Conservation (phyloP, 441 rosid genomes). For the Manihot esculenta region DNA sequence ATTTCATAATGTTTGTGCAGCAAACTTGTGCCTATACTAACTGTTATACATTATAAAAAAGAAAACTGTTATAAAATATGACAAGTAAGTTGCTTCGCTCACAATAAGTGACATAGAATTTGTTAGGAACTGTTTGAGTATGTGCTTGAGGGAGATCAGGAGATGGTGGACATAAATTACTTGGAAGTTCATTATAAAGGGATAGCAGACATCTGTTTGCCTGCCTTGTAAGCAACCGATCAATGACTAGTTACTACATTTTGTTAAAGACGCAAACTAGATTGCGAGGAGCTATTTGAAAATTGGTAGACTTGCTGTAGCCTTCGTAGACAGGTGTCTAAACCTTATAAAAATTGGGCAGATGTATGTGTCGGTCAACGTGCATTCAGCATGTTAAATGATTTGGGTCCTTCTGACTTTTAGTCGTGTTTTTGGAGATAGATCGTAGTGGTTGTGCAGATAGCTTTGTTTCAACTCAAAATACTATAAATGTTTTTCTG, state of each 20-base stretch:
- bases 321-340: no score
- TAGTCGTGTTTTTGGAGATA: not conserved
- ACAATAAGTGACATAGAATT: not conserved
- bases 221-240: not conserved
- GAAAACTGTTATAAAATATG: not conserved
- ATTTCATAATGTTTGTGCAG: no score
- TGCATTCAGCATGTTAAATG: conserved; percentile 8
- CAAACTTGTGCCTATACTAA: not conserved
- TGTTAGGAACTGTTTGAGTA: not conserved
- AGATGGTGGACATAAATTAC: not conserved
- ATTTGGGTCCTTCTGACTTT: not conserved
- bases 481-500: not conserved
- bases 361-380: not conserved
- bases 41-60: not conserved
- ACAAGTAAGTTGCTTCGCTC: not conserved
- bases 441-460: not conserved
- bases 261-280: not conserved
- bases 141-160: not conserved
- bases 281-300: not conserved
- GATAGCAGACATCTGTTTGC: not conserved
- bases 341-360: not conserved
- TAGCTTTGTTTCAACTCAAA: conserved; percentile 1
- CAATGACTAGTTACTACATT: not conserved
- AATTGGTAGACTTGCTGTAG: not conserved
- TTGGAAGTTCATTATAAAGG: conserved; percentile 2